These are phyloP conservation scores for Aureobasidium sp. DNA, from an alignment of 2,329 filamentous ascomycete species.

Conservation along the genomic window DNA sequence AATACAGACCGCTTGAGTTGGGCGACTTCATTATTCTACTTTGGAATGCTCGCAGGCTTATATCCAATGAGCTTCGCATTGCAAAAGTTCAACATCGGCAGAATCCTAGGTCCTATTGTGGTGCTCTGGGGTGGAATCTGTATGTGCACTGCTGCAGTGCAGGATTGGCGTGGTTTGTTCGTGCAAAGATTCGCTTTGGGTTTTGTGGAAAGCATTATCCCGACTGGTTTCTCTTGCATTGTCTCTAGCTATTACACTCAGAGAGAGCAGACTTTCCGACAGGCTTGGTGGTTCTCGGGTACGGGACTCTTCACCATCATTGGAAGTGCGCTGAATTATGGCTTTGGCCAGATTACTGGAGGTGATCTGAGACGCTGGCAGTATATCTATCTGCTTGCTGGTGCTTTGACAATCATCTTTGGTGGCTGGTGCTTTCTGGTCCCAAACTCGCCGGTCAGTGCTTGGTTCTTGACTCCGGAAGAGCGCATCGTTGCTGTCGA, in stretches of 20 bases:
- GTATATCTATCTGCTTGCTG: conserved; percentile 25
- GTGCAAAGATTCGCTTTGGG: conserved; percentile 48
- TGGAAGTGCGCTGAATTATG: conserved; percentile 20
- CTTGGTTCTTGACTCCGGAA: conserved; percentile 25
- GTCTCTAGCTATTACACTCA: conserved; percentile 35
- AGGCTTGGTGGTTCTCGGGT: conserved; percentile 21
- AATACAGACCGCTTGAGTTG: conserved; percentile 63
- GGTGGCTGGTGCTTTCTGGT: conserved; percentile 24
- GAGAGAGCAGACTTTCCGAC: conserved; percentile 28
- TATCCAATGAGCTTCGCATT: conserved; percentile 65
- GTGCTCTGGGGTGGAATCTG: conserved; percentile 59
- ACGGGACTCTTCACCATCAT: conserved; percentile 22
- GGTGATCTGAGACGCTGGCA: conserved; percentile 33
- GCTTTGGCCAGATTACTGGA: conserved; percentile 26
- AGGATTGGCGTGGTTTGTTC: conserved; percentile 52
- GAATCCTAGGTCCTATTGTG: conserved; percentile 54
- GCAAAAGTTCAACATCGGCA: conserved; percentile 58
- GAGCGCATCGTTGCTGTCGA: conserved; percentile 29
- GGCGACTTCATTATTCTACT: conserved; percentile 74
- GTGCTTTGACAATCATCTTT: conserved; percentile 24
- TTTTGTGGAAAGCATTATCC: conserved; percentile 47
- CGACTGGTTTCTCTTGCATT: conserved; percentile 49
- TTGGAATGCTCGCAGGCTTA: conserved; percentile 65
- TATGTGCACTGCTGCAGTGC: conserved; percentile 60
- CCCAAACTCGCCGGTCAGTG: conserved; percentile 28